phyloP scores from a whole-genome alignment of 208 protist species.

The Crithidia acanthocephali region DNA sequence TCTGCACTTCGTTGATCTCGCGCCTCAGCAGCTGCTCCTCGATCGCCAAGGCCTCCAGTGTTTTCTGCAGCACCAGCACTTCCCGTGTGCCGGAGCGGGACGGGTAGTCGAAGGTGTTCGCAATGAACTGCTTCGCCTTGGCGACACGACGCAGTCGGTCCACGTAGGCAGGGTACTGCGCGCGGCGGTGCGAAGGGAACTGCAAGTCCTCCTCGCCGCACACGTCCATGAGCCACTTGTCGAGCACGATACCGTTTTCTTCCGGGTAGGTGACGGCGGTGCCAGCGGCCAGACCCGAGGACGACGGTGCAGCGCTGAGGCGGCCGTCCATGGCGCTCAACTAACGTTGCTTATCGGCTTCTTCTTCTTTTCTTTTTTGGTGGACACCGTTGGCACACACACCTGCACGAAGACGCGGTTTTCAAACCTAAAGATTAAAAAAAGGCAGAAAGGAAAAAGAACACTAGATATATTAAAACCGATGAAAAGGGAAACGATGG shows the following conservation, averaged over 20 bases:
- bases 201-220: constrained; percentile 58
- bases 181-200: constrained; percentile 58
- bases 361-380: too few relatives aligned
- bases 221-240: constrained; percentile 69
- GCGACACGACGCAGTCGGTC: constrained; percentile 26
- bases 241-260: constrained; percentile 53
- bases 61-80: constrained; percentile 54
- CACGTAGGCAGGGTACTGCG: constrained; percentile 46
- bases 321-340: constrained; percentile 7
- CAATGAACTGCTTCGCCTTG: constrained; percentile 34
- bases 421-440: too few relatives aligned
- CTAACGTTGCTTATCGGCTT: too few relatives aligned
- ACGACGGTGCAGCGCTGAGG: constrained; percentile 5
- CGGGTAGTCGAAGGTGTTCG: constrained; percentile 52
- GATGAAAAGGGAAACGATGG: too few relatives aligned
- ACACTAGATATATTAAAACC: too few relatives aligned
- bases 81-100: constrained; percentile 60
- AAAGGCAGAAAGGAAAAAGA: too few relatives aligned
- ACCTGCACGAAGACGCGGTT: too few relatives aligned
- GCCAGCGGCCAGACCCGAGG: not conserved
- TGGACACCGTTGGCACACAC: too few relatives aligned
- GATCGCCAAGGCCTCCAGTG: constrained; percentile 34
- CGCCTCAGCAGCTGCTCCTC: constrained; percentile 28
- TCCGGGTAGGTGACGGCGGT: constrained; percentile 32
- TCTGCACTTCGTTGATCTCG: constrained; percentile 22